These are phyloP conservation scores for Aspergillus bombycis DNA, from an alignment of 2,329 filamentous ascomycete species.

Conservation along the genomic window DNA sequence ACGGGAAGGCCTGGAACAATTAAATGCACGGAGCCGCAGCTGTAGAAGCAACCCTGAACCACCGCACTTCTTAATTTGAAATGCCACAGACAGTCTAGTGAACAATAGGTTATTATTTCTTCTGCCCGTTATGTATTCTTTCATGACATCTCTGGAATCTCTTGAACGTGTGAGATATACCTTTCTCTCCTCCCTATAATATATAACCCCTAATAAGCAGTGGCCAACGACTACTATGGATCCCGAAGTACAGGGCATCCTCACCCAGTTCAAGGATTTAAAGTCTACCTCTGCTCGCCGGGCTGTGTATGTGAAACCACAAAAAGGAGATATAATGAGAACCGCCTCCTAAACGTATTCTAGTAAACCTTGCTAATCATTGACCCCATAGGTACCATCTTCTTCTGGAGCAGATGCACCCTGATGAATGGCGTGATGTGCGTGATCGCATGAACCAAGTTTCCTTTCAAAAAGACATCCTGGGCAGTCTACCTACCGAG, in stretches of 20 bases:
- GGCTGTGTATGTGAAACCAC: slow-evolving; percentile 8
- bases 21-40: slow-evolving; percentile 9
- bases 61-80: neutral
- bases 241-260: slow-evolving; percentile 2
- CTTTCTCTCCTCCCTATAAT: neutral
- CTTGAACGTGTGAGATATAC: neutral
- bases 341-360: neutral
- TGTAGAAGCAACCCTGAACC: neutral
- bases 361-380: neutral
- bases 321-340: neutral
- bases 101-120: neutral
- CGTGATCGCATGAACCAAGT: slow-evolving; percentile 22
- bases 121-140: neutral
- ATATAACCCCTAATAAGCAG: neutral
- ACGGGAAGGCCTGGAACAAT: slow-evolving; percentile 10
- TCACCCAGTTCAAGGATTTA: slow-evolving; percentile 9
- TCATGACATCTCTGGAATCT: neutral
- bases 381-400: slow-evolving; percentile 27
- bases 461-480: slow-evolving; percentile 37
- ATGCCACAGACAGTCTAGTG: neutral
- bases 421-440: slow-evolving; percentile 37
- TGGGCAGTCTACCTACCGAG: slow-evolving; percentile 37
- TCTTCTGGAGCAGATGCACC: slow-evolving; percentile 31
- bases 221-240: slow-evolving; percentile 4
- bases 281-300: slow-evolving; percentile 6